phyloP scores from a whole-genome alignment of 495 filamentous ascomycete species.

The Tuber microsphaerosporum region DNA sequence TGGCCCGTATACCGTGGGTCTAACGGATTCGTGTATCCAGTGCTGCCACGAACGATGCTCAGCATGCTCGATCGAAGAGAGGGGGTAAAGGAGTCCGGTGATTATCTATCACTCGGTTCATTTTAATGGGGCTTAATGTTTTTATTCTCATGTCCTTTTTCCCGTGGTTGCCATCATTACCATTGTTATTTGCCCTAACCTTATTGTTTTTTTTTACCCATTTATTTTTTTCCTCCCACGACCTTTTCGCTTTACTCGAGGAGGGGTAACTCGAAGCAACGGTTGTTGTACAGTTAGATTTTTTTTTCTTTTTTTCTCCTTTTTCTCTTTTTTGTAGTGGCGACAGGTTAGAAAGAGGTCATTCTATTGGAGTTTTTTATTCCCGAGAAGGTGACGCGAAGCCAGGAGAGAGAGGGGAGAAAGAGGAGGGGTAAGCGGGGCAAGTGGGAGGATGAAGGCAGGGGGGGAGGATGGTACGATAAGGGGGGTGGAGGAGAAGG shows the following conservation, averaged over 20 bases:
- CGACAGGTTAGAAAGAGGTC: slow-evolving; percentile 8
- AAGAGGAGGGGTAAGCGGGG: background rate
- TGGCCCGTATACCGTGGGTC: slow-evolving; percentile 21
- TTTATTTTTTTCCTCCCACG: background rate
- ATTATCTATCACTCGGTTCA: background rate
- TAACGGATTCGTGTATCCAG: slow-evolving; percentile 18
- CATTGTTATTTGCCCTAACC: background rate
- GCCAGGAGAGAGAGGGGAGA: background rate
- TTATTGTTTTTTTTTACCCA: slow-evolving; percentile 6
- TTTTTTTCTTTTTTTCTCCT: background rate
- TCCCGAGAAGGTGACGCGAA: background rate
- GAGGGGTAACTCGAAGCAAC: background rate
- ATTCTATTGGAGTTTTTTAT: background rate
- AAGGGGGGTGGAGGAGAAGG: background rate
- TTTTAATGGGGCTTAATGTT: background rate
- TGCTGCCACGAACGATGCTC: slow-evolving; percentile 21
- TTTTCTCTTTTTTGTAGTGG: background rate
- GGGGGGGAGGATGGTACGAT: background rate
- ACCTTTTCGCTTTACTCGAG: slow-evolving; percentile 7
- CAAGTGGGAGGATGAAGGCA: background rate
- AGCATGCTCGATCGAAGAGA: background rate
- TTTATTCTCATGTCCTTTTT: background rate
- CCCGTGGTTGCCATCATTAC: background rate
- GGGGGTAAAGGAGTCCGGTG: background rate
- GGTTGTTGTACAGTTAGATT: slow-evolving; percentile 10